A percentile compares a stretch with the other conserved stretches of the same genome.
These are phyloP conservation scores for Chalara sp. DNA, from an alignment of 2,329 filamentous ascomycete genomes.

Conservation along the genomic window DNA sequence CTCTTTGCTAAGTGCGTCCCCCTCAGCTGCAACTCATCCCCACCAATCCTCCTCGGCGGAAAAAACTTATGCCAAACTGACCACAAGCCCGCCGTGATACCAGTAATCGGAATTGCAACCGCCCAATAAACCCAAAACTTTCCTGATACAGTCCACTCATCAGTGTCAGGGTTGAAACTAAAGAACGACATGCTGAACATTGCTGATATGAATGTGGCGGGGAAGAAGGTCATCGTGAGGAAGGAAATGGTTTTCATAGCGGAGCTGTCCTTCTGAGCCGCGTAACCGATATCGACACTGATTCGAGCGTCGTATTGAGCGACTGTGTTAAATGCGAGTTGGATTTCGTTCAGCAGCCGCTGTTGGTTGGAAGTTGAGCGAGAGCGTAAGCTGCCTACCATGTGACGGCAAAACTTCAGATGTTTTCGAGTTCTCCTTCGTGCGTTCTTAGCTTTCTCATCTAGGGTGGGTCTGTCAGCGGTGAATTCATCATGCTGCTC, in stretches of 20 bases:
- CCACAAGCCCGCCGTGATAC: background rate
- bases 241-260: slow-evolving; percentile 46
- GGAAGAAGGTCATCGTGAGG: slow-evolving; percentile 39
- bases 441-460: slow-evolving; percentile 18
- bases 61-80: background rate
- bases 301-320: slow-evolving; percentile 34
- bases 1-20: no score
- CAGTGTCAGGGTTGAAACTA: slow-evolving; percentile 2
- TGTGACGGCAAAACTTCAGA: slow-evolving; percentile 1
- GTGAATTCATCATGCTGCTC: no score
- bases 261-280: slow-evolving; percentile 37
- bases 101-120: slow-evolving; percentile 2
- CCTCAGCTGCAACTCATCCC: no score
- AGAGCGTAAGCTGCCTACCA: slow-evolving; percentile 5
- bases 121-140: slow-evolving; percentile 9
- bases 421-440: slow-evolving; percentile 11
- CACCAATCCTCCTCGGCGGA: no score
- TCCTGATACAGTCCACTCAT: slow-evolving; percentile 1
- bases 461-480: no score
- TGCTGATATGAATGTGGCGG: slow-evolving; percentile 3
- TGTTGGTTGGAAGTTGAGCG: slow-evolving; percentile 4
- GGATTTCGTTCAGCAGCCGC: slow-evolving; percentile 4
- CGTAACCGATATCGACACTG: slow-evolving; percentile 33
- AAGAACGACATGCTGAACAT: slow-evolving; percentile 8
- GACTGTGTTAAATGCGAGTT: slow-evolving; percentile 33